These are phyloP conservation scores for Malbranchea cinnamomea DNA, from an alignment of 2,329 filamentous ascomycete genomes.

Conservation along the genomic window DNA sequence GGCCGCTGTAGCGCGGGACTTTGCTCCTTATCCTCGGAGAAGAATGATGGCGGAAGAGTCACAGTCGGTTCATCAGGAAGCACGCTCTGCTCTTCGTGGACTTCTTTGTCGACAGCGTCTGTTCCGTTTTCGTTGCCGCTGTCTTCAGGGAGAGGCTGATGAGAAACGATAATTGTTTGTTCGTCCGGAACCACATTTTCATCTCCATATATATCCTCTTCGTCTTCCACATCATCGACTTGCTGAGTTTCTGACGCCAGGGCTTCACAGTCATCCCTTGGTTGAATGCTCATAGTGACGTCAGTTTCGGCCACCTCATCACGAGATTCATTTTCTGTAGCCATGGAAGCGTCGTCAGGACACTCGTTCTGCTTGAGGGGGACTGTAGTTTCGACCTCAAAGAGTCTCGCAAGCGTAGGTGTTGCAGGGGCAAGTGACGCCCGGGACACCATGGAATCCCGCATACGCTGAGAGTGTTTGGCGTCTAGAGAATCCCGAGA, in stretches of 20 bases:
- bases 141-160: no score
- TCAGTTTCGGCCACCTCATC: conserved; percentile 18
- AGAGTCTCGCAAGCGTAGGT: conserved; percentile 37
- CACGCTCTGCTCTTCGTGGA: no score
- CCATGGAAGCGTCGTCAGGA: conserved; percentile 19
- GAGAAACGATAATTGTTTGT: conserved; percentile 12
- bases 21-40: conserved; percentile 13
- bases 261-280: no score
- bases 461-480: conserved; percentile 2
- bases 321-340: conserved; percentile 18
- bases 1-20: no score
- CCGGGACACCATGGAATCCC: conserved; percentile 11
- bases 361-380: conserved; percentile 21
- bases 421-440: conserved; percentile 18
- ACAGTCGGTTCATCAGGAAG: no score
- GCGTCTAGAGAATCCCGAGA: conserved; percentile 3
- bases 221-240: conserved; percentile 6
- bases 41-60: no score
- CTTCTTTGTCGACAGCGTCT: no score
- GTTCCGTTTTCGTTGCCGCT: no score
- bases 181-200: conserved; percentile 37
- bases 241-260: conserved; percentile 5
- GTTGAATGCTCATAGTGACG: no score
- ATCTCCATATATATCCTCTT: conserved; percentile 46
- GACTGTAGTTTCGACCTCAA: conserved; percentile 46